These are phyloP conservation scores for Tarenaya hassleriana DNA, from an alignment of 345 rosid species.

Conservation along the genomic window DNA sequence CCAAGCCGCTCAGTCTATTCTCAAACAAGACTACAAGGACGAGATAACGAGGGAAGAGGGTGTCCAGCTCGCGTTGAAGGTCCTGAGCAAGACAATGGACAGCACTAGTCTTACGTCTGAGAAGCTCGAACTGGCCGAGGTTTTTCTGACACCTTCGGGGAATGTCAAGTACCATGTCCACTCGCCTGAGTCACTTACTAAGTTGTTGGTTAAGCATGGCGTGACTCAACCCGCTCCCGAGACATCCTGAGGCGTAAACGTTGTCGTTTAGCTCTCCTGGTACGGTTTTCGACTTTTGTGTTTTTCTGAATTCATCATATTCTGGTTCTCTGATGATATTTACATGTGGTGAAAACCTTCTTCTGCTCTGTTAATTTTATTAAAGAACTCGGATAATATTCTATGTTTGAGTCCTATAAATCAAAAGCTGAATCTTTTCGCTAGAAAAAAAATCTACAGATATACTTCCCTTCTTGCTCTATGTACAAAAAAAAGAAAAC, in stretches of 20 bases:
- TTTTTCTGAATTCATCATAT: too few species aligned
- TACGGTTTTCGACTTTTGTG: too few species aligned
- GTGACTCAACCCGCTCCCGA: slow-evolving; percentile 62
- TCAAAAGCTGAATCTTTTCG: too few species aligned
- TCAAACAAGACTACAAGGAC: slow-evolving; percentile 29
- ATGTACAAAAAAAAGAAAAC: too few species aligned
- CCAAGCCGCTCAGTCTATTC: slow-evolving; percentile 88
- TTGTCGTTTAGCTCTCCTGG: too few species aligned
- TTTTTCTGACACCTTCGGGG: slow-evolving; percentile 64
- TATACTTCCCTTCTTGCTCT: too few species aligned
- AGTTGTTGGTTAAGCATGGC: slow-evolving; percentile 62
- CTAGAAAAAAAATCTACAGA: too few species aligned
- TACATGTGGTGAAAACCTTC: too few species aligned
- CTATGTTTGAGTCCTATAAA: too few species aligned
- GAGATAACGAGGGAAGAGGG: slow-evolving; percentile 49
- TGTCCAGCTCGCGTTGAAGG: slow-evolving; percentile 77
- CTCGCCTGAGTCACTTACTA: slow-evolving; percentile 55
- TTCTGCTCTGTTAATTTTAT: too few species aligned
- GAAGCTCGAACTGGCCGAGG: slow-evolving; percentile 81
- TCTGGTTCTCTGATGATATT: too few species aligned
- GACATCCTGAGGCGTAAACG: slow-evolving; percentile 35
- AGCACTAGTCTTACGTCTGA: slow-evolving; percentile 86
- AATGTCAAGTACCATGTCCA: slow-evolving; percentile 79
- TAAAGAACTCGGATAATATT: too few species aligned
- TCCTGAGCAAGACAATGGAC: slow-evolving; percentile 90